Evolutionary conservation across 164 flowering plant species (phyloP).

Genomic region (Magnolia changhungtana): DNA sequence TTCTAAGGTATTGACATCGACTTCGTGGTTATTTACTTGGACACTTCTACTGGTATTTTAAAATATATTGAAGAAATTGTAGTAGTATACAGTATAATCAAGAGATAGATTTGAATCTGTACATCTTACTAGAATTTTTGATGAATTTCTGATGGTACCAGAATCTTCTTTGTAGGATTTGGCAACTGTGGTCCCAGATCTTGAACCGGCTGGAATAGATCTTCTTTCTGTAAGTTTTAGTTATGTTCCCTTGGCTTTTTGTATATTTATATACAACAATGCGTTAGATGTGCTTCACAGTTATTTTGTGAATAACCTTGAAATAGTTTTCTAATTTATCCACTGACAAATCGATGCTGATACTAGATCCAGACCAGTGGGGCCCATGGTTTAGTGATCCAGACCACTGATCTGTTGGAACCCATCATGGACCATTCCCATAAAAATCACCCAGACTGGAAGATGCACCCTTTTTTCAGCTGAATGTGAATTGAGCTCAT

Average conservation of each 20-base stretch:
- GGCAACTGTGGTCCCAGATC: slow-evolving; percentile 63
- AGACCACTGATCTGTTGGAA: not conserved
- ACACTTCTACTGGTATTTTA: not conserved
- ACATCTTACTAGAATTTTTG: not conserved
- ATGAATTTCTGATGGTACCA: not conserved
- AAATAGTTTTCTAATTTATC: not conserved
- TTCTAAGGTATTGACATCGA: slow-evolving; percentile 46
- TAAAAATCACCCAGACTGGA: not conserved
- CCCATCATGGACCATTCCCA: not conserved
- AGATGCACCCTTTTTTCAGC: not conserved
- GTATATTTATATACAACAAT: not conserved
- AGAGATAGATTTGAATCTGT: not conserved
- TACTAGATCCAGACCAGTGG: not conserved
- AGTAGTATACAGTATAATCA: not conserved
- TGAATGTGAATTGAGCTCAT: too few relatives aligned
- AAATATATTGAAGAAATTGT: not conserved
- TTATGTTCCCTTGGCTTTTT: not conserved
- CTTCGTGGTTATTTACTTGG: not conserved
- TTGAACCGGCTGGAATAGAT: slow-evolving; percentile 79
- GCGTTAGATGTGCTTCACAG: not conserved
- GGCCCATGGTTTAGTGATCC: not conserved
- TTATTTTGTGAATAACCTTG: not conserved
- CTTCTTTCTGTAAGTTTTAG: slow-evolving; percentile 71
- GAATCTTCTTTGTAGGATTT: slow-evolving; percentile 48
- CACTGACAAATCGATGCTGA: not conserved